Evolutionary conservation across 257 asterid species (phyloP), one percentile per base, ranked within the genome.

Genomic region (Solanum arcanum): DNA sequence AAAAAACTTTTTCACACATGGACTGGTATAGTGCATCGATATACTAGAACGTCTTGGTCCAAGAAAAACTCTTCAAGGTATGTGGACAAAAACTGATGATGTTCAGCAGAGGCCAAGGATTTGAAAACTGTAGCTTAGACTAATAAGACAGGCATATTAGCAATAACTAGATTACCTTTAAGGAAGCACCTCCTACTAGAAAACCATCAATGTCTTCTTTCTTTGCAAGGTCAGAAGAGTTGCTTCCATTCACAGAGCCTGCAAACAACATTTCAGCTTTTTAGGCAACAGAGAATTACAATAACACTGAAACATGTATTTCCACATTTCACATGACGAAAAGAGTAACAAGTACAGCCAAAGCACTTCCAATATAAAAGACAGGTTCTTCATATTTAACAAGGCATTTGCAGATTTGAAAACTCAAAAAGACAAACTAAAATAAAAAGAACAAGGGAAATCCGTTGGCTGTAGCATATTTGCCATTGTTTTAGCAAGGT

Each of bases 151-250:
- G 69, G 5, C 69, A 81, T 21, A 31, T 49, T 49, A 81, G 12
- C 46, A 81, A 81, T 49, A 49, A 81, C 3, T 31, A 31, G 35
- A 78, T 37, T 94, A 96, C 99, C 99, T 97, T 97, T 25, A 83
- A 64, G 60, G 86, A 83, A 64, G 86, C 86, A 64, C 86, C 86
- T 7, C 86, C 86, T 2, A 83, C 86, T 37, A 83, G 86, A 60
- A 64, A 60, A 41, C 86, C 86, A 5, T 83, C 86, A 25, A 83
- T 83, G 77, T 83, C 88, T 37, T 76, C 86, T 77, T 86, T 46
- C 41, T 77, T 76, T 59, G 86, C 86, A 77, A 86, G 86, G 21
- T 77, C 88, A 41, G 88, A 82, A 13, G 56, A 75, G 88, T 86
- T 86, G 86, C 88, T 21, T 44, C 86, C 85, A 12, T 86, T 86